phyloP scores from a whole-genome alignment of 1,284 basidiomycete genomes.

The Ceratobasidium papillatum region DNA sequence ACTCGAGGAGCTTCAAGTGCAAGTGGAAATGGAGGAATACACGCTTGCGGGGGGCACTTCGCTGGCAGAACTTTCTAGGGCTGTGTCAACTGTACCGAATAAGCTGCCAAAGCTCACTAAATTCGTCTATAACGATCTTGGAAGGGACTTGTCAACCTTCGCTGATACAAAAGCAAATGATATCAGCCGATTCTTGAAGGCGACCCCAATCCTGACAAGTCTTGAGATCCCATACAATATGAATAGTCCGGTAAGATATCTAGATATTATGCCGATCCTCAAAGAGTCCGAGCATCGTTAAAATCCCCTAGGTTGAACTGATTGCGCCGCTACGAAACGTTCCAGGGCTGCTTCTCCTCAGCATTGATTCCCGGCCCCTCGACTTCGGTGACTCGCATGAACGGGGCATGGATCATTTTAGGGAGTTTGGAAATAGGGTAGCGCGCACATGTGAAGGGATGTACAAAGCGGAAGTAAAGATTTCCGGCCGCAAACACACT shows the following conservation, averaged over 20 bases:
- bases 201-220: background rate
- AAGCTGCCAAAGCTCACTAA: background rate
- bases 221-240: background rate
- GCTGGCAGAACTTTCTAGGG: background rate
- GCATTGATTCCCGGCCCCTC: background rate
- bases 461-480: too few relatives aligned
- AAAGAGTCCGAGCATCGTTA: background rate
- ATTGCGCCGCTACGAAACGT: background rate
- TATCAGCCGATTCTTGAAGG: background rate
- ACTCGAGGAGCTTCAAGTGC: background rate
- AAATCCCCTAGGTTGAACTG: background rate
- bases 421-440: background rate
- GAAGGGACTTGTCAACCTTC: background rate
- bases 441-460: too few relatives aligned
- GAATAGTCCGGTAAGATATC: background rate
- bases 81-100: background rate
- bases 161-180: too few relatives aligned
- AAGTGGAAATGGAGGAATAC: too few relatives aligned
- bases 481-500: too few relatives aligned
- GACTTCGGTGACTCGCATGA: background rate
- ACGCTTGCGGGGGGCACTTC: too few relatives aligned
- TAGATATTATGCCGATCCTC: background rate
- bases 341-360: background rate
- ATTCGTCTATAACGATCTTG: background rate
- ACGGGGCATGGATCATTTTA: background rate